A percentile compares a stretch with the other conserved stretches of the same genome.
phyloP scores from a whole-genome alignment of 495 filamentous ascomycete genomes.

The Parathielavia appendiculata region DNA sequence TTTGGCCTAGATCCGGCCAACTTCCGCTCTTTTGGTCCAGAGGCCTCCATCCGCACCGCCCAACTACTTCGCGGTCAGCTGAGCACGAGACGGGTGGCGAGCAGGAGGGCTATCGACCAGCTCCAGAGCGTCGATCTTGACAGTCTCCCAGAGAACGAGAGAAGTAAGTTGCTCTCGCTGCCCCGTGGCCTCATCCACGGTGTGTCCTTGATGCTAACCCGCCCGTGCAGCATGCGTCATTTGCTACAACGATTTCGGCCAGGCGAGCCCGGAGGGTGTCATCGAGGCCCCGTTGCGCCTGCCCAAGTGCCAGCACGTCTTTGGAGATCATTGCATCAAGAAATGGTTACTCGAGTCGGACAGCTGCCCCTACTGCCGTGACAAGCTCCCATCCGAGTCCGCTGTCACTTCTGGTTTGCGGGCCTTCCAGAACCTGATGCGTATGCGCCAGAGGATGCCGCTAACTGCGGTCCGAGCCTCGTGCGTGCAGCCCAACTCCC shows the following conservation, averaged over 20 bases:
- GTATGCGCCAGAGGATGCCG: slow-evolving; percentile 4
- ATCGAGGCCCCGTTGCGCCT: slow-evolving; percentile 48
- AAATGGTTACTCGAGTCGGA: slow-evolving; percentile 57
- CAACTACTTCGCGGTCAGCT: slow-evolving; percentile 39
- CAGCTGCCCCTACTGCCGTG: slow-evolving; percentile 54
- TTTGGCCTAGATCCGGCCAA: slow-evolving; percentile 8
- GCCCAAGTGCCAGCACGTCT: slow-evolving; percentile 54
- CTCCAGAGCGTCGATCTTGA: slow-evolving; percentile 41
- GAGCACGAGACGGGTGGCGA: slow-evolving; percentile 41
- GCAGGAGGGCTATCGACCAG: slow-evolving; percentile 41
- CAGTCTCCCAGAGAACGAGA: slow-evolving; percentile 41
- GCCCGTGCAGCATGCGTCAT: slow-evolving; percentile 46
- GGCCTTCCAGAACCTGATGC: slow-evolving; percentile 23
- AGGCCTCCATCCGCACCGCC: slow-evolving; percentile 32
- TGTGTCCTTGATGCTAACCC: background rate
- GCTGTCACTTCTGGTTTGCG: slow-evolving; percentile 11
- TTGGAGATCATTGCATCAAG: slow-evolving; percentile 56
- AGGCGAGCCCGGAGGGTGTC: slow-evolving; percentile 46
- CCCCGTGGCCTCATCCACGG: background rate
- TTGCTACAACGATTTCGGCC: slow-evolving; percentile 54
- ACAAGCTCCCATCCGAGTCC: slow-evolving; percentile 50
- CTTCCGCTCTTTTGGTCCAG: slow-evolving; percentile 17
- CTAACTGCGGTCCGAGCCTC: background rate
- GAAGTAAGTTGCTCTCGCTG: slow-evolving; percentile 37
- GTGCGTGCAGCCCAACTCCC: background rate